A percentile compares a stretch with the other conserved stretches of the same genome.
These are phyloP conservation scores for Arthrobotrys iridis DNA, from an alignment of 2,329 filamentous ascomycete species.

Conservation along the genomic window DNA sequence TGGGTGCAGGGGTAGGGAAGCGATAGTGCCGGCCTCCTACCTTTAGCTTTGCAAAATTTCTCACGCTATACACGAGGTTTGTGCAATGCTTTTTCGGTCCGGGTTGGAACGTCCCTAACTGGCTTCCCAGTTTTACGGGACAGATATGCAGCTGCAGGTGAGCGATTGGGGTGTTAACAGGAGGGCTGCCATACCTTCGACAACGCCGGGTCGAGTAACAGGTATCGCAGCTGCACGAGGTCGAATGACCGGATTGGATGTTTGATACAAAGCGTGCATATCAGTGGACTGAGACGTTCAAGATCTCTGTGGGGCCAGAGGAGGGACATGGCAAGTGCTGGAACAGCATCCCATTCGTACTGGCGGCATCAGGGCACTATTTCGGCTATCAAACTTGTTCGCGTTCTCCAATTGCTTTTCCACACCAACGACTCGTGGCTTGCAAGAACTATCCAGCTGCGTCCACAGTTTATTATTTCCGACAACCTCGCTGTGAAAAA, in stretches of 20 bases:
- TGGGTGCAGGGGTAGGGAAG: slow-evolving; percentile 42
- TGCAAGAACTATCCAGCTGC: slow-evolving; percentile 37
- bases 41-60: slow-evolving; percentile 43
- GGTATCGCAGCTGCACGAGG: slow-evolving; percentile 37
- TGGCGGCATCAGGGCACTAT: slow-evolving; percentile 49
- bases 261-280: slow-evolving; percentile 18
- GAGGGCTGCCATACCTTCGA: slow-evolving; percentile 3
- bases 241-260: slow-evolving; percentile 50
- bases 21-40: slow-evolving; percentile 33
- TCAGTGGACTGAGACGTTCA: slow-evolving; percentile 38
- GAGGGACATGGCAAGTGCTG: slow-evolving; percentile 35
- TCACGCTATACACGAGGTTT: slow-evolving; percentile 36
- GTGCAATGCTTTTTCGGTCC: slow-evolving; percentile 46
- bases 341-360: slow-evolving; percentile 53
- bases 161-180: slow-evolving; percentile 16
- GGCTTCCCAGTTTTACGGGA: slow-evolving; percentile 49
- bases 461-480: slow-evolving; percentile 46
- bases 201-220: slow-evolving; percentile 26
- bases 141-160: slow-evolving; percentile 50
- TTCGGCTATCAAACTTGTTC: slow-evolving; percentile 52
- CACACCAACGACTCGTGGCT: slow-evolving; percentile 47
- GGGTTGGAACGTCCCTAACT: slow-evolving; percentile 37
- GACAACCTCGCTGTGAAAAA: slow-evolving; percentile 33
- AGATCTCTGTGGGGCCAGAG: slow-evolving; percentile 49
- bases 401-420: slow-evolving; percentile 47